Percentiles rank a stretch among this genome's conserved stretches.
Evolutionary conservation across 257 asterid genomes (phyloP).

Genomic region (Thymus quinquecostatus): DNA sequence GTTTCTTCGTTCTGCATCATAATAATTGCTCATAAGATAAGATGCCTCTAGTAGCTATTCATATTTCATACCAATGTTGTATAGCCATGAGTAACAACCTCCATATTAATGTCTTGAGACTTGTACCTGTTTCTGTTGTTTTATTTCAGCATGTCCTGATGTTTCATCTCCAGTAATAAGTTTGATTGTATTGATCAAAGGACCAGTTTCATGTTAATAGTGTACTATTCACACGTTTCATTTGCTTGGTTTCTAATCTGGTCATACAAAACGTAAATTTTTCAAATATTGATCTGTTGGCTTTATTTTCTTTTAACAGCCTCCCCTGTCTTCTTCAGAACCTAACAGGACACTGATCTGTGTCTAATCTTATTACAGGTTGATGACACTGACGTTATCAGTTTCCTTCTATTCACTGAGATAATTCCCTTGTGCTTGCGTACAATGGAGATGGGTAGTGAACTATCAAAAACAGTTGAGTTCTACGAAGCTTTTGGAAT

Average conservation of each 20-base stretch:
- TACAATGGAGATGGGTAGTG: constrained; percentile 98
- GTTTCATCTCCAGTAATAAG: not conserved
- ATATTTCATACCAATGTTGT: not conserved
- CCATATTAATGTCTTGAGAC: too few relatives aligned
- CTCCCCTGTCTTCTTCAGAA: not conserved
- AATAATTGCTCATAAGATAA: constrained; percentile 10
- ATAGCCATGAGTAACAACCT: too few relatives aligned
- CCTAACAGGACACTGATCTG: constrained; percentile 9
- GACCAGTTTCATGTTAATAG: not conserved
- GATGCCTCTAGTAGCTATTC: constrained; percentile 1
- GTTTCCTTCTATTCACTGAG: constrained; percentile 91
- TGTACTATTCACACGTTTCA: not conserved
- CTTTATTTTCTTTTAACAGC: not conserved
- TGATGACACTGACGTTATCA: constrained; percentile 88
- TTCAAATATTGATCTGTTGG: not conserved
- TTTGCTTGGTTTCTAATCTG: not conserved
- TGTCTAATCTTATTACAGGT: constrained; percentile 49
- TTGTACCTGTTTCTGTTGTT: too few relatives aligned
- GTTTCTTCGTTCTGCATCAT: constrained; percentile 16
- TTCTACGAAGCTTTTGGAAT: constrained; percentile 20
- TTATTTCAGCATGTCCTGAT: too few relatives aligned
- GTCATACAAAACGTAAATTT: not conserved
- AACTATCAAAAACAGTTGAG: constrained; percentile 75
- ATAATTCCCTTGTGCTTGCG: constrained; percentile 93
- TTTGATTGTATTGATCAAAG: constrained; percentile 1